A percentile compares a stretch with the other conserved stretches of the same genome.
Evolutionary conservation across 371 early-diverging fungal genomes (phyloP).

Genomic region (Rhizopus arrhizus): DNA sequence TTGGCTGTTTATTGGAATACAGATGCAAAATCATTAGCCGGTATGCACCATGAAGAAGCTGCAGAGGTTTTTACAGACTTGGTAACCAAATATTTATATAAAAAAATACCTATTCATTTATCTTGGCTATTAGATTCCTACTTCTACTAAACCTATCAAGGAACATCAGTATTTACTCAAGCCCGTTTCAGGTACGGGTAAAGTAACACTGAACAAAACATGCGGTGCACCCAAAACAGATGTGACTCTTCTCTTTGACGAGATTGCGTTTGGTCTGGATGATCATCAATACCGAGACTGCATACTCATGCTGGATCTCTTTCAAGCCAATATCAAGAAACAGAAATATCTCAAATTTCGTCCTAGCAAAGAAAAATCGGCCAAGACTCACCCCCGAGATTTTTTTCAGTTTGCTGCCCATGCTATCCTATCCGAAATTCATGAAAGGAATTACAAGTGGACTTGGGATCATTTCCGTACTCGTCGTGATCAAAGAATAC

Average conservation of each 20-base stretch:
- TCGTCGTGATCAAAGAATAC: constrained; percentile 69
- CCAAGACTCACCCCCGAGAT: constrained; percentile 68
- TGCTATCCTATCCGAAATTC: constrained; percentile 76
- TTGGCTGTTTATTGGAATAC: constrained; percentile 83
- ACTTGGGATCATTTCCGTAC: constrained; percentile 74
- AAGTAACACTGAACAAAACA: constrained; percentile 59
- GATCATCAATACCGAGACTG: constrained; percentile 77
- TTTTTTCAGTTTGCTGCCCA: constrained; percentile 79
- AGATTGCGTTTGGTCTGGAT: constrained; percentile 77
- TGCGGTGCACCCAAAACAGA: constrained; percentile 53
- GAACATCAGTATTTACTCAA: constrained; percentile 72
- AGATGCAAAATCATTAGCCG: constrained; percentile 57
- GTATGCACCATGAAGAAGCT: constrained; percentile 40
- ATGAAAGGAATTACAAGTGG: constrained; percentile 71
- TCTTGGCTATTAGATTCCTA: constrained; percentile 36
- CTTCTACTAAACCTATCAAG: constrained; percentile 12
- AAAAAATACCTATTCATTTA: no score
- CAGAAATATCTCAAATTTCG: constrained; percentile 77
- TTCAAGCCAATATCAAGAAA: constrained; percentile 68
- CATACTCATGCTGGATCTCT: constrained; percentile 68
- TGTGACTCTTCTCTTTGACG: constrained; percentile 72
- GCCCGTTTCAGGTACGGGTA: constrained; percentile 84
- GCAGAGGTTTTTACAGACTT: constrained; percentile 29
- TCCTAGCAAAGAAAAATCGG: constrained; percentile 67
- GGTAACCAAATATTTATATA: constrained; percentile 17